Evolutionary conservation across 2,329 filamentous ascomycete genomes (phyloP).

Genomic region (Phyllosticta paracitricarpa): DNA sequence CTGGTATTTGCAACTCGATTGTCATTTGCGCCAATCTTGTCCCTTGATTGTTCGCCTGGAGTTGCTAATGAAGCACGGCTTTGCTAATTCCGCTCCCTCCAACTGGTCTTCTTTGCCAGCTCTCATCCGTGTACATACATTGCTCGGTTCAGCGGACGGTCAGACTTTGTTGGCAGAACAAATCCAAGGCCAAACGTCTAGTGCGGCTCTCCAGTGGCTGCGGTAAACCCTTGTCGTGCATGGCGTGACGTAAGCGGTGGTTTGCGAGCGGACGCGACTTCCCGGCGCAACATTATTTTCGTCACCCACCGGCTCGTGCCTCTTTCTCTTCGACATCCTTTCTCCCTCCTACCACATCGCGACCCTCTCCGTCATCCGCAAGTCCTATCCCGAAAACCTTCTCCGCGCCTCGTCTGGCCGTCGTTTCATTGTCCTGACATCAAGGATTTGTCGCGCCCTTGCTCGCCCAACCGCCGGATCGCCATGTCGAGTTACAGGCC

Average conservation of each 20-base stretch:
- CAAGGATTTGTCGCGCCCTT: background rate
- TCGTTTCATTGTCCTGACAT: background rate
- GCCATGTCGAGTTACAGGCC: slow-evolving; percentile 10
- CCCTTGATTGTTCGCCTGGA: too few species aligned
- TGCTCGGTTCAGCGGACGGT: too few species aligned
- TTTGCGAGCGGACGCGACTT: slow-evolving; percentile 3
- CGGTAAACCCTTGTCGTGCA: background rate
- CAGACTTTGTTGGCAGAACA: too few species aligned
- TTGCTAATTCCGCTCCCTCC: too few species aligned
- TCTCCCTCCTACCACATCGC: background rate
- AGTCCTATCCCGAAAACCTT: background rate
- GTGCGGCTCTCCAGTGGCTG: background rate
- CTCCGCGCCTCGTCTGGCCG: background rate
- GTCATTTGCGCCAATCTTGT: too few species aligned
- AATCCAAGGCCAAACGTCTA: background rate
- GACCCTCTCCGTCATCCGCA: background rate
- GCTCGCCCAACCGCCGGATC: background rate
- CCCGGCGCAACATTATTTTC: slow-evolving; percentile 9
- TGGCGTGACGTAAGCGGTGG: slow-evolving; percentile 6
- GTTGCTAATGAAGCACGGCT: too few species aligned
- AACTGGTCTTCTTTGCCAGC: too few species aligned
- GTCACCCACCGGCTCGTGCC: background rate
- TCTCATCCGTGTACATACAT: too few species aligned
- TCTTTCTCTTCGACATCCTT: background rate
- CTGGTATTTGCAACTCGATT: too few species aligned